Base-by-base conservation (phyloP, 2,329 filamentous ascomycete genomes). In the Sclerotinia subarctica region DNA sequence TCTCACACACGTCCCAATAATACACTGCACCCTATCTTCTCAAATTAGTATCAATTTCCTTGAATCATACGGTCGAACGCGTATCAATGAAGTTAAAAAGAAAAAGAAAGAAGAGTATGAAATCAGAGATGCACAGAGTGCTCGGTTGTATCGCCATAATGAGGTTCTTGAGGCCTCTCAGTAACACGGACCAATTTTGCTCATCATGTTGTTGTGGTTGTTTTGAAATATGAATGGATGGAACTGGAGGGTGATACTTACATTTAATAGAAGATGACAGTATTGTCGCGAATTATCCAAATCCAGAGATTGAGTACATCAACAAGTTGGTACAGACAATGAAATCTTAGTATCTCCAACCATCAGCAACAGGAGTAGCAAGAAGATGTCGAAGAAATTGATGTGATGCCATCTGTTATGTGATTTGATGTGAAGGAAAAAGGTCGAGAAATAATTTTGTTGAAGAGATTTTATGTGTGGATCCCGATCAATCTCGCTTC, bases 161-260 rank as follows among this genome's bases (percentile, higher is more conserved):
- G 35, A 51, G 60, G 60, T 64, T 64, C 60, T 64, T 64, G 60
- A 64, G 60, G 60, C 60, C 60, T 64, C 60, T 64, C 60, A 53
- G 60, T 53, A 64, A 64, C 60, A 64, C 60, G 60, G 60, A 64
- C 60, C 60, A 64, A 64, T 64, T 42, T 53, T 64, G n/a, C 47
- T 64, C 60, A 64, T 64, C 60, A 64, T 64, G 3, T 64, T 53
- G 47, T 51, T 51, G 15, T 24, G 2, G 15, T 38, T 38, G 32
- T 24, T 13, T 42, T 42, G 54, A 11, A 26, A 17, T 7, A 38
- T 15, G 11, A 2, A 53, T 10, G 17, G 38, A 32, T 2, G 10
- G 11, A 13, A 21, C 38, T 13, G 11, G 15, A 17, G n/a, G 26
- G 13, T 38, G 5, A 15, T 60, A 10, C 60, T 53, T 64, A 64